Base-by-base conservation (phyloP, 352 stramenopile genomes). In the Globisporangium middletonii region DNA sequence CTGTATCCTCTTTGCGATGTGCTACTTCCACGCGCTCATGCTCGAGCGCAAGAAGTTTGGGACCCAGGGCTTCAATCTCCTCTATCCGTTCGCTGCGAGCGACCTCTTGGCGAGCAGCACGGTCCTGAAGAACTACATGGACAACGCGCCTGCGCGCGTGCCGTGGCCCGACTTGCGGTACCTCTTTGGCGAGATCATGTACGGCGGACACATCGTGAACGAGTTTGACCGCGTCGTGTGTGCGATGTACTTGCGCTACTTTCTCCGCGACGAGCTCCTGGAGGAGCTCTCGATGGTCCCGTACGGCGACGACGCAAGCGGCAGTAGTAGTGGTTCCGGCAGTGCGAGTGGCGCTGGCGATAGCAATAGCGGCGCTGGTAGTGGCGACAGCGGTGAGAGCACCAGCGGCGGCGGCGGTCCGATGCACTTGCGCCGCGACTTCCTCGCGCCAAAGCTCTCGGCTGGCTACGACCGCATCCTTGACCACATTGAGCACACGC, bases 1-100 rank as follows among this genome's bases (percentile, higher is more conserved):
- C 9, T 85, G 83, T 19, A 96, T 97, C 48, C 62, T 96, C 12
- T 97, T 97, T 58, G 87, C 78, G 13, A 72, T 97, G 41, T 97
- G 90, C 70, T 93, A 97, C 62, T 97, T 97, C 69, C 90, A 97
- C 71, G 86, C 88, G 16, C 69, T 97, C 38, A 91, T 97, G 83
- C 69, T 97, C 16, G 90, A 97, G 57, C 79, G 90, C 56, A 95
- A 95, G 57, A 97, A 94, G 62, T 97, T 97, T 55, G 89, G 89
- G 1, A 61, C 87, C 0, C 86, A 95, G 52, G 89, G 89, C 2
- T 96, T 95, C 64, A 97, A 97, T 59, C 86, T 96, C 73, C 64
- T 82, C 35, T 97, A 97, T 51, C 89, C 89, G 35, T 97, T 97
- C 55, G 80, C 89, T 1, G 74, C 77, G 0, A 93, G 87, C 23